These are phyloP conservation scores for Aegilops umbellulata DNA, from an alignment of 176 grass and related monocot genomes.

Conservation along the genomic window DNA sequence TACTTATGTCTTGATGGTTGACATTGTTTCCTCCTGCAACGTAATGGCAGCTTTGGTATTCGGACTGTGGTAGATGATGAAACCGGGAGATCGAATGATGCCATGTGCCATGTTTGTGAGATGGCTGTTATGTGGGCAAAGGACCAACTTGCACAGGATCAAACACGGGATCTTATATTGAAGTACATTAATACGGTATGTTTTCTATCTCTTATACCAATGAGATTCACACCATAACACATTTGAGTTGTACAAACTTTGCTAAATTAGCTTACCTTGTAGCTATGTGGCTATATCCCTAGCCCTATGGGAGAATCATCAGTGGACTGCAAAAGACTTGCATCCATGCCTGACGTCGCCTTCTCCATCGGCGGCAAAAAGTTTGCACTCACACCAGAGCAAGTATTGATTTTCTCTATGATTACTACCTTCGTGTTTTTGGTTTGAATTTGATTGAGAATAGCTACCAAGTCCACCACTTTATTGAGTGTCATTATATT, in stretches of 20 bases:
- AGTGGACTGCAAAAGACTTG: slow-evolving; percentile 59
- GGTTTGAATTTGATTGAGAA: not conserved
- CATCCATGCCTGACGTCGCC: slow-evolving; percentile 66
- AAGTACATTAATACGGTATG: slow-evolving; percentile 58
- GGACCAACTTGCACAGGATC: slow-evolving; percentile 60
- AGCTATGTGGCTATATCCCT: slow-evolving; percentile 82
- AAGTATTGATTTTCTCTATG: slow-evolving; percentile 42
- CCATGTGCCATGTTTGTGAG: slow-evolving; percentile 70
- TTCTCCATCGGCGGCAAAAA: slow-evolving; percentile 75
- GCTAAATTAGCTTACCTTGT: slow-evolving; percentile 29
- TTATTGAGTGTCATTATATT: not conserved
- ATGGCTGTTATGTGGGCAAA: slow-evolving; percentile 75
- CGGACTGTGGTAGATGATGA: slow-evolving; percentile 53
- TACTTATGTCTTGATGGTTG: not conserved
- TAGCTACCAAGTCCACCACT: not conserved
- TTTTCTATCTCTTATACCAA: slow-evolving; percentile 13
- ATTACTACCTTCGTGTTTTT: slow-evolving; percentile 8
- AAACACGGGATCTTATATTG: slow-evolving; percentile 55
- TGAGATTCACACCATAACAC: not conserved
- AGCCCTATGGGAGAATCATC: slow-evolving; percentile 82
- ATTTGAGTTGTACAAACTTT: not conserved
- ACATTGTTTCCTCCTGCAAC: slow-evolving; percentile 11
- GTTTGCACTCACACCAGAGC: slow-evolving; percentile 69
- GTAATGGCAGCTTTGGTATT: slow-evolving; percentile 50
- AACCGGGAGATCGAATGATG: slow-evolving; percentile 31